Percentiles rank a stretch among this genome's conserved stretches.
Evolutionary conservation across 805 yeast genomes (phyloP).

Genomic region (Yarrowia osloensis): DNA sequence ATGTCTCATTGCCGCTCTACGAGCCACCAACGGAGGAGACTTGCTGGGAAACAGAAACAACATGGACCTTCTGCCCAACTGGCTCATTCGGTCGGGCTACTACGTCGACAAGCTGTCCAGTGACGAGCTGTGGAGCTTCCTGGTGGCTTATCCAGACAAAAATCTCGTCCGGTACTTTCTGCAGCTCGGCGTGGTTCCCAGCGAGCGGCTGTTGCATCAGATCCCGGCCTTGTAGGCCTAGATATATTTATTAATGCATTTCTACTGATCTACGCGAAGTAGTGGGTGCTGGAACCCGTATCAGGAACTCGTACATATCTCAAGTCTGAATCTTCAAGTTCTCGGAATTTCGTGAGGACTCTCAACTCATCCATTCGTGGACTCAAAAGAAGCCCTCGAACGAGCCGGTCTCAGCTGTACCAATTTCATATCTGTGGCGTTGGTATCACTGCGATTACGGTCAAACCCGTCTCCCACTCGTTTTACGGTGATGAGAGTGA

Average conservation of each 20-base stretch:
- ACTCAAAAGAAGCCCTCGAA: no score
- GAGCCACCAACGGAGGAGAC: neutral
- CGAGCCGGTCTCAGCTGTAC: no score
- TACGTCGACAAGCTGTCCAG: neutral
- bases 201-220: neutral
- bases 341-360: no score
- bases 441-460: no score
- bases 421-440: no score
- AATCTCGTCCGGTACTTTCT: neutral
- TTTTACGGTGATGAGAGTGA: no score
- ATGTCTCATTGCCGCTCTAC: neutral
- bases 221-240: neutral
- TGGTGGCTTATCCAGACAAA: neutral
- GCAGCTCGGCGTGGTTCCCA: neutral
- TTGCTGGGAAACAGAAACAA: neutral
- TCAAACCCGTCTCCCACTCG: no score
- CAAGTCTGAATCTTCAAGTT: no score
- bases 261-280: no score
- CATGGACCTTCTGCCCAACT: constrained; percentile 15
- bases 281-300: no score
- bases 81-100: constrained; percentile 15
- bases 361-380: no score
- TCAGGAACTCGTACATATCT: no score
- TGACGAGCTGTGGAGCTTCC: constrained; percentile 5
- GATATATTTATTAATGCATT: neutral